phyloP scores from a whole-genome alignment of 106 monocot species.

The Phalaenopsis aphrodite region DNA sequence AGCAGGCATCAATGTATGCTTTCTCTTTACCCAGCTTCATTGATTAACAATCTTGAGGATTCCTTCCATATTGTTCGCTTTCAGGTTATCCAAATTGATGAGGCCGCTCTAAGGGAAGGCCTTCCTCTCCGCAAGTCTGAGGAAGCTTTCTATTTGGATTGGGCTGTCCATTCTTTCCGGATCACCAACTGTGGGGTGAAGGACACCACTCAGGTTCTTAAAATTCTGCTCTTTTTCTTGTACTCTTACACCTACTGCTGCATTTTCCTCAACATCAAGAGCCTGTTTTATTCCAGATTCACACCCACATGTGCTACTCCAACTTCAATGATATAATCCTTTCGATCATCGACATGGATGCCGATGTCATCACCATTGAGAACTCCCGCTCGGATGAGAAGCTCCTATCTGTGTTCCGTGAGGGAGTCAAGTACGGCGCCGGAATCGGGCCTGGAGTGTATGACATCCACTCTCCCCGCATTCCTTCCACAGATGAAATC shows the following conservation, averaged over 20 bases:
- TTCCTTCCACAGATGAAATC: slow-evolving; percentile 22
- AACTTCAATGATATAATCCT: slow-evolving; percentile 30
- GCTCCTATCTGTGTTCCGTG: slow-evolving; percentile 25
- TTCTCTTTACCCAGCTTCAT: neutral
- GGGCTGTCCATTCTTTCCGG: slow-evolving; percentile 31
- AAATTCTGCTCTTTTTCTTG: neutral
- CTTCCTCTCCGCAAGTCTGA: slow-evolving; percentile 27
- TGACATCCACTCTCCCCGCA: slow-evolving; percentile 28
- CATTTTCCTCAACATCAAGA: neutral
- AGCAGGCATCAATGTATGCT: slow-evolving; percentile 13
- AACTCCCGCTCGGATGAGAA: slow-evolving; percentile 31
- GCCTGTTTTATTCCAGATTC: slow-evolving; percentile 4
- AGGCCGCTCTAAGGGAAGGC: slow-evolving; percentile 23
- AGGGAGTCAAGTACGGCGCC: slow-evolving; percentile 27
- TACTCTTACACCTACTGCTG: neutral
- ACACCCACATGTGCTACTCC: slow-evolving; percentile 32
- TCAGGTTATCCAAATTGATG: slow-evolving; percentile 26
- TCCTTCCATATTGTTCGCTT: neutral
- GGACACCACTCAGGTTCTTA: slow-evolving; percentile 23
- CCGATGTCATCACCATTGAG: slow-evolving; percentile 28
- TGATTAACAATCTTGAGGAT: neutral
- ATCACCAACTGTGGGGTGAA: slow-evolving; percentile 25
- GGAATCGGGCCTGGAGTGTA: slow-evolving; percentile 26
- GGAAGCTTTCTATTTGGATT: slow-evolving; percentile 23
- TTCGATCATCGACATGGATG: slow-evolving; percentile 30